Conservation (phyloP, 805 yeast species). For the Myxozyma geophila region DNA sequence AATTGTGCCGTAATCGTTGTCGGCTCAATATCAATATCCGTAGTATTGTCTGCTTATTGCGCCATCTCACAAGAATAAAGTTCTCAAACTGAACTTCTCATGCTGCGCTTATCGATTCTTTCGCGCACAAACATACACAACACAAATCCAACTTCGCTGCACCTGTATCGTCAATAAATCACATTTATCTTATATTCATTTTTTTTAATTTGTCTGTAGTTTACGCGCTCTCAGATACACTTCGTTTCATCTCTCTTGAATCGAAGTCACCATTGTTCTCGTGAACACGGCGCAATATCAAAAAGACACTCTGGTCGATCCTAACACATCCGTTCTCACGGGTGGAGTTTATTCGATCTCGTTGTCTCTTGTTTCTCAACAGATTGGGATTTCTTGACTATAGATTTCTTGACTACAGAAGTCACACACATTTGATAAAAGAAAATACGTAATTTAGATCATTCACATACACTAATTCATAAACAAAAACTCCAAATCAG, state of each 20-base stretch:
- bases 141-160: too few species aligned
- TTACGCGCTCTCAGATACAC: background rate
- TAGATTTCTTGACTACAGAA: constrained; percentile 1
- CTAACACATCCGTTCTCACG: background rate
- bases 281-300: background rate
- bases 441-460: background rate
- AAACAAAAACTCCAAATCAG: constrained; percentile 92
- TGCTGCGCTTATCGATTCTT: too few species aligned
- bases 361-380: background rate
- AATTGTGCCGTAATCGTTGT: too few species aligned
- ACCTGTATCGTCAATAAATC: background rate
- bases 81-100: background rate
- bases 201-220: background rate
- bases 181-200: background rate
- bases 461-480: constrained; percentile 11
- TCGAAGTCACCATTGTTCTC: background rate
- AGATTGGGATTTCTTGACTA: background rate
- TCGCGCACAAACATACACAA: background rate
- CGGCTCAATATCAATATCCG: too few species aligned
- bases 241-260: background rate
- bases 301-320: background rate
- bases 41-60: background rate
- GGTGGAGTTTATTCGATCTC: background rate
- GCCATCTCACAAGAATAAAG: background rate
- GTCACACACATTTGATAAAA: background rate